Evolutionary conservation across 2,329 filamentous ascomycete species (phyloP).

Genomic region (Alternaria longipes): DNA sequence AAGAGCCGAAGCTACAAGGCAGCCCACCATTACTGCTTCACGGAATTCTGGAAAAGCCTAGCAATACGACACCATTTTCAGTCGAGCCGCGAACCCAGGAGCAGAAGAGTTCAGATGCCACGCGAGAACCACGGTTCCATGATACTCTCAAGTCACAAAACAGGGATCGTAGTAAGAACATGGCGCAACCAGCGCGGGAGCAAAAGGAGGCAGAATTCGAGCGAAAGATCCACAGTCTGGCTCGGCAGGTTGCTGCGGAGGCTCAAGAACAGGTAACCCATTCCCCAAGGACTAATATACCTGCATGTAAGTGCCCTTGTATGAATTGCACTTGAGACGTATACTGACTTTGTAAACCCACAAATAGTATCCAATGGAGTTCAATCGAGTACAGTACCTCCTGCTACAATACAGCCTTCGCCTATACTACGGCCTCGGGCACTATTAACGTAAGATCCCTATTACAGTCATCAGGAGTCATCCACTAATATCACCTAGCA

Average conservation of each 20-base stretch:
- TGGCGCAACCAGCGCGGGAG: not conserved
- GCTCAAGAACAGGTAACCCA: not conserved
- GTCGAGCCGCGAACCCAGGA: not conserved
- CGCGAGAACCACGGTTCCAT: not conserved
- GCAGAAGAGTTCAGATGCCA: not conserved
- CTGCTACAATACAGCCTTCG: not conserved
- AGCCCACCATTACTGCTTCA: not conserved
- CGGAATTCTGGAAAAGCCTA: not conserved
- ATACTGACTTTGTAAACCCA: too few species aligned
- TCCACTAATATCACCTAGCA: not conserved
- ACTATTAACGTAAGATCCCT: not conserved
- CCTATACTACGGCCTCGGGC: not conserved
- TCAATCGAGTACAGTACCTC: not conserved
- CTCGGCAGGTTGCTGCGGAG: not conserved
- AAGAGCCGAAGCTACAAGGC: not conserved
- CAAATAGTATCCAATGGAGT: not conserved
- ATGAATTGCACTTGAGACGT: too few species aligned
- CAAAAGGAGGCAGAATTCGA: not conserved
- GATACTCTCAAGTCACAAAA: not conserved
- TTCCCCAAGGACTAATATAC: not conserved
- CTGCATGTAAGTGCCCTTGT: not conserved
- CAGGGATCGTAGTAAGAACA: not conserved
- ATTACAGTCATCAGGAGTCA: not conserved
- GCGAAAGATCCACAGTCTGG: not conserved
- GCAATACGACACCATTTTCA: not conserved